These are phyloP conservation scores for Pseudoneurospora amorphoporcata DNA, from an alignment of 495 filamentous ascomycete species.

Conservation along the genomic window DNA sequence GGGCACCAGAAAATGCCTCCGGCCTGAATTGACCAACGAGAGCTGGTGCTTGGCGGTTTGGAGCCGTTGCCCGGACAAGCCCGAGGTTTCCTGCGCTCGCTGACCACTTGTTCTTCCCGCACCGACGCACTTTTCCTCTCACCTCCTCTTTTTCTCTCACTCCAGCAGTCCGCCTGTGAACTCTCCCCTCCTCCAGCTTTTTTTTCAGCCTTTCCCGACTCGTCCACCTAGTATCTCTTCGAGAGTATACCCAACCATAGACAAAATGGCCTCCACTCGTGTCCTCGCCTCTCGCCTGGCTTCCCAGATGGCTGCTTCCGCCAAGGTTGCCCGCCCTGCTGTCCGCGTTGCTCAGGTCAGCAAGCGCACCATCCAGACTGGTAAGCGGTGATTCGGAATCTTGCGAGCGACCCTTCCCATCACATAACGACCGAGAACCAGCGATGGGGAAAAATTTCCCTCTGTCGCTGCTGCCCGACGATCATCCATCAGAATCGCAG, in stretches of 20 bases:
- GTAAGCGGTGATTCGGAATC: slow-evolving; percentile 26
- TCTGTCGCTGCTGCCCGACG: not conserved
- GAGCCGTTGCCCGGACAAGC: slow-evolving; percentile 30
- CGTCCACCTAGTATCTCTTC: not conserved
- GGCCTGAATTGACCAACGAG: slow-evolving; percentile 25
- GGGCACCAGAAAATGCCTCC: slow-evolving; percentile 15
- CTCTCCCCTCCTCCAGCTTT: slow-evolving; percentile 28
- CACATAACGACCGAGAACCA: not conserved
- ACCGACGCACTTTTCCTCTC: slow-evolving; percentile 18
- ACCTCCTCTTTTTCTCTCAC: slow-evolving; percentile 30
- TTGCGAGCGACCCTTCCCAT: not conserved
- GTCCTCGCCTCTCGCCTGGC: slow-evolving; percentile 57
- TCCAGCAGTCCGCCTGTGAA: slow-evolving; percentile 30
- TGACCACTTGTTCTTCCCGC: slow-evolving; percentile 23
- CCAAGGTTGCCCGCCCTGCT: slow-evolving; percentile 62
- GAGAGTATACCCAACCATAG: slow-evolving; percentile 8
- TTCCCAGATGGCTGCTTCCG: slow-evolving; percentile 52
- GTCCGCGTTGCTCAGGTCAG: slow-evolving; percentile 49
- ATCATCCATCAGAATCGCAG: not conserved
- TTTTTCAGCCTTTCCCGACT: slow-evolving; percentile 23
- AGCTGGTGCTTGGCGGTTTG: slow-evolving; percentile 8
- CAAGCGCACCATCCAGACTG: slow-evolving; percentile 55
- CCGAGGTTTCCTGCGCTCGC: slow-evolving; percentile 24
- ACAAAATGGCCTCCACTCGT: slow-evolving; percentile 66
- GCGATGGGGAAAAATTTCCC: not conserved